Percentiles rank a stretch among this genome's conserved stretches.
phyloP scores from a whole-genome alignment of 495 filamentous ascomycete species.

The Penicillium roqueforti region DNA sequence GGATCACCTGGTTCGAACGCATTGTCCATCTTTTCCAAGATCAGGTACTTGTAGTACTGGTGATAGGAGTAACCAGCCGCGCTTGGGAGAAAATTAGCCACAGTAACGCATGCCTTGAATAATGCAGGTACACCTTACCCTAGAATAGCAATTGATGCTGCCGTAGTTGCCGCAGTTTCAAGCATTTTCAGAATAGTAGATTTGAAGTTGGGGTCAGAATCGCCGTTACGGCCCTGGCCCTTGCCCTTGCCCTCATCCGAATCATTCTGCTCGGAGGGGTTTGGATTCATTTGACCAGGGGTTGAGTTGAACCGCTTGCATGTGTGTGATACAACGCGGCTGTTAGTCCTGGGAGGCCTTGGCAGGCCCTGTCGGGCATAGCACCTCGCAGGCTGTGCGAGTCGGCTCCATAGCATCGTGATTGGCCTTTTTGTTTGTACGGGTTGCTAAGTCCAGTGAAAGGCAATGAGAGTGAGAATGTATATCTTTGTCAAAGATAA shows the following conservation, averaged over 20 bases:
- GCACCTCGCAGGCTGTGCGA: slow-evolving; percentile 21
- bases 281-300: slow-evolving; percentile 27
- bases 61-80: slow-evolving; percentile 83
- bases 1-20: slow-evolving; percentile 94
- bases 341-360: slow-evolving; percentile 11
- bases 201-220: slow-evolving; percentile 35
- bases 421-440: slow-evolving; percentile 1
- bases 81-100: slow-evolving; percentile 33
- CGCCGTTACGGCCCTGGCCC: slow-evolving; percentile 20
- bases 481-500: background rate
- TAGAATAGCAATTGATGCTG: slow-evolving; percentile 78
- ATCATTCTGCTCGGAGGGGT: slow-evolving; percentile 34
- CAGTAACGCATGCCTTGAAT: background rate
- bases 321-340: slow-evolving; percentile 6
- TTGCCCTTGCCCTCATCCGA: slow-evolving; percentile 26
- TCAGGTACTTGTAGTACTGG: slow-evolving; percentile 79
- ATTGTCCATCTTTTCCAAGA: slow-evolving; percentile 84
- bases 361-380: slow-evolving; percentile 20
- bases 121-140: slow-evolving; percentile 50
- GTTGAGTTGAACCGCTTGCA: slow-evolving; percentile 28
- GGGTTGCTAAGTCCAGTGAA: background rate
- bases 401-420: slow-evolving; percentile 23
- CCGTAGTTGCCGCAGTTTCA: slow-evolving; percentile 79
- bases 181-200: slow-evolving; percentile 70
- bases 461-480: background rate